These are phyloP conservation scores for Posidonia oceanica DNA, from an alignment of 116 monocot species.

Conservation along the genomic window DNA sequence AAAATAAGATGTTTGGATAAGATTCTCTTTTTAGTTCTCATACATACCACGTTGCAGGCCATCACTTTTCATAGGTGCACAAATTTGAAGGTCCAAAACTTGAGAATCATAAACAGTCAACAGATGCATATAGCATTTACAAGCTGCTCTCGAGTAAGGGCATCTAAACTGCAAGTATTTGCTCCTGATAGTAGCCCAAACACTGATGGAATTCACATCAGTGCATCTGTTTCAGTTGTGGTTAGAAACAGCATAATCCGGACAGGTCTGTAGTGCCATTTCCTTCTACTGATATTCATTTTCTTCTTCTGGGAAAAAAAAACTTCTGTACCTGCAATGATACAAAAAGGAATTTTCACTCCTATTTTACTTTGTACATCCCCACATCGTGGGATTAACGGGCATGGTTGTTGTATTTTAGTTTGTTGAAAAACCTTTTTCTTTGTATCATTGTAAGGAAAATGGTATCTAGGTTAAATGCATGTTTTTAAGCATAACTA, in stretches of 20 bases:
- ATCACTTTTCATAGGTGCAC: constrained; percentile 21
- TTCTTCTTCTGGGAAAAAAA: neutral
- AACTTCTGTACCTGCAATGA: too few species aligned
- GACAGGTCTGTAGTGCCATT: constrained; percentile 21
- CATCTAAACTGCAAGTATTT: constrained; percentile 8
- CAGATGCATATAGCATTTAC: constrained; percentile 16
- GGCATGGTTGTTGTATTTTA: too few species aligned
- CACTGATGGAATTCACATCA: constrained; percentile 36
- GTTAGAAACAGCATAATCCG: constrained; percentile 16
- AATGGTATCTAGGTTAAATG: too few species aligned
- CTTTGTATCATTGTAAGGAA: too few species aligned
- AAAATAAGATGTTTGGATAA: too few species aligned
- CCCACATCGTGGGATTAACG: too few species aligned
- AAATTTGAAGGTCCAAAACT: constrained; percentile 11
- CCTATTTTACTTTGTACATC: too few species aligned
- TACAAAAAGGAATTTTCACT: too few species aligned
- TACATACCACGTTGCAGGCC: constrained; percentile 2
- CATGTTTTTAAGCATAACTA: too few species aligned
- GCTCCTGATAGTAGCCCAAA: constrained; percentile 29
- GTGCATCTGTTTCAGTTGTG: constrained; percentile 3
- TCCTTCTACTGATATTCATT: neutral
- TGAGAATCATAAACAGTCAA: constrained; percentile 15
- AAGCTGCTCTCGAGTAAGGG: constrained; percentile 7
- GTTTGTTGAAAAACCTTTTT: too few species aligned
- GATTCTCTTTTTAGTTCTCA: neutral